Conservation (phyloP, 257 asterid species). For the Solanum pinnatisectum region DNA sequence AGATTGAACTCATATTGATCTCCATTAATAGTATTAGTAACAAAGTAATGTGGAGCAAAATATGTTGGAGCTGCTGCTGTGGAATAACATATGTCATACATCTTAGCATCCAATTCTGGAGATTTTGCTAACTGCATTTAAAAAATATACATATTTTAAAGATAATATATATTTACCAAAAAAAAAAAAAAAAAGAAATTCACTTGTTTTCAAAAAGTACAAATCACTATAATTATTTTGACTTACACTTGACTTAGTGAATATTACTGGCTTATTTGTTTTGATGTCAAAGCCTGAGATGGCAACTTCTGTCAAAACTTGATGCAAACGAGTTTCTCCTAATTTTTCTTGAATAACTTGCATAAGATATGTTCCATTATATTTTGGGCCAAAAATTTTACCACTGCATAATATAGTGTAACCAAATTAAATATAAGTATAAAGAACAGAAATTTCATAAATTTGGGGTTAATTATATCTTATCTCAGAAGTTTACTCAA, state of each 20-base stretch:
- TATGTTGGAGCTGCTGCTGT: background rate
- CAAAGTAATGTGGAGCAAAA: background rate
- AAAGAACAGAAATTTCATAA: no score
- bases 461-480: no score
- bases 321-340: slow-evolving; percentile 28
- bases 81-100: background rate
- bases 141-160: no score
- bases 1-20: background rate
- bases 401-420: no score
- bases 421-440: no score
- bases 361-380: background rate
- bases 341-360: background rate
- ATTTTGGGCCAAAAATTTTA: no score
- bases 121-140: slow-evolving; percentile 23
- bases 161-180: no score
- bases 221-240: no score
- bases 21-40: background rate
- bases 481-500: no score
- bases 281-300: slow-evolving; percentile 31
- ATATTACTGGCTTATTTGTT: slow-evolving; percentile 35
- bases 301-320: slow-evolving; percentile 40
- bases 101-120: background rate
- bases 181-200: background rate
- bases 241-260: slow-evolving; percentile 38
- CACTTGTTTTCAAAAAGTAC: no score